phyloP scores from a whole-genome alignment of 2,329 filamentous ascomycete species.

The Alternaria rosae region DNA sequence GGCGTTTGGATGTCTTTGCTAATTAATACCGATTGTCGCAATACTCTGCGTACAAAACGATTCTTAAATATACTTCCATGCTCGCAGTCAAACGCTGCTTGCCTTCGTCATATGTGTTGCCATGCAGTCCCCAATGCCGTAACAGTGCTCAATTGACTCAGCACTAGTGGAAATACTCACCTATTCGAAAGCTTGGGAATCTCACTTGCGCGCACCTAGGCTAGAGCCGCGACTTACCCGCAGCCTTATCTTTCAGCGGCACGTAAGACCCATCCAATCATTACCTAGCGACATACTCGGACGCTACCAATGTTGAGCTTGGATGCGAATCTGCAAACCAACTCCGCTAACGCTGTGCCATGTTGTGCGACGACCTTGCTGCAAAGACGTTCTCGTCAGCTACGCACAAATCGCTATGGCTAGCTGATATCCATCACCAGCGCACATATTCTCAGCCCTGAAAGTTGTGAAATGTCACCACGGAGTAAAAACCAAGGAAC shows the following conservation, averaged over 20 bases:
- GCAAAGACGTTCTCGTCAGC: too few relatives aligned
- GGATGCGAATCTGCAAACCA: neutral
- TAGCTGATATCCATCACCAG: neutral
- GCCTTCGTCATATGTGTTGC: neutral
- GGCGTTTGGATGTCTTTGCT: neutral
- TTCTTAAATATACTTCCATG: neutral
- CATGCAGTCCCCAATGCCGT: neutral
- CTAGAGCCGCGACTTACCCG: constrained; percentile 19
- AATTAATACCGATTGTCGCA: neutral
- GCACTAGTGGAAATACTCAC: neutral
- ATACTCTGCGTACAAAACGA: neutral
- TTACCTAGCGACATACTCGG: neutral
- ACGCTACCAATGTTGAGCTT: neutral
- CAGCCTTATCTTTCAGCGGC: constrained; percentile 12
- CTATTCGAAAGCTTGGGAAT: neutral
- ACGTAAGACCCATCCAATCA: constrained; percentile 11
- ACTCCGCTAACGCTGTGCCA: neutral
- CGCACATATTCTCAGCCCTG: neutral
- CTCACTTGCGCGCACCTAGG: constrained; percentile 7
- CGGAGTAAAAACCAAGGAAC: neutral
- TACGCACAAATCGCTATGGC: neutral
- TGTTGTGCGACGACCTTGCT: neutral
- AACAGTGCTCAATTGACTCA: neutral
- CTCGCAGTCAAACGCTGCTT: neutral
- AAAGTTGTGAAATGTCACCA: neutral